phyloP scores from a whole-genome alignment of 2,329 filamentous ascomycete genomes.

The Didymella exigua region DNA sequence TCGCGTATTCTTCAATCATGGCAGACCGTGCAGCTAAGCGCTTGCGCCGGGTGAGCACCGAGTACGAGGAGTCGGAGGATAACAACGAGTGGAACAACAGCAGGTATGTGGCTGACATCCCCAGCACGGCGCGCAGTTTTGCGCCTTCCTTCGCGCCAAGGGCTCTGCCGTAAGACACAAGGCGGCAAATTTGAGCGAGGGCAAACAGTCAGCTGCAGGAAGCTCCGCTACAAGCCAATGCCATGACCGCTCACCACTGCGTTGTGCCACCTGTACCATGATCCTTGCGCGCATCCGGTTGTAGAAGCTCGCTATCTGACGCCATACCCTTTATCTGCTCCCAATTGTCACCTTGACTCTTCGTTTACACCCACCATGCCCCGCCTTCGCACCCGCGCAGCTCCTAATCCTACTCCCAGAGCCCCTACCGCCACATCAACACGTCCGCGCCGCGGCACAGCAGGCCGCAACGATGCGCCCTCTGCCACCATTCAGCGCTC shows the following conservation, averaged over 20 bases:
- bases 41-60: conserved; percentile 49
- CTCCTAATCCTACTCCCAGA: conserved; percentile 42
- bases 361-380: conserved; percentile 36
- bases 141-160: conserved; percentile 28
- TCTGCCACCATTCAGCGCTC: conserved; percentile 47
- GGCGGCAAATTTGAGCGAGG: conserved; percentile 6
- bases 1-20: conserved; percentile 23
- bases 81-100: conserved; percentile 30
- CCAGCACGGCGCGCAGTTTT: conserved; percentile 22
- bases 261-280: conserved; percentile 26
- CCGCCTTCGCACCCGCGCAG: conserved; percentile 46
- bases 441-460: conserved; percentile 45
- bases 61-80: conserved; percentile 45
- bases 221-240: conserved; percentile 15
- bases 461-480: conserved; percentile 37
- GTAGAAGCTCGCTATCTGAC: conserved; percentile 21
- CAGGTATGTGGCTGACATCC: conserved; percentile 42
- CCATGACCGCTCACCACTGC: conserved; percentile 27
- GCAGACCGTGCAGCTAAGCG: conserved; percentile 46
- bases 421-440: conserved; percentile 46
- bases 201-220: conserved; percentile 16
- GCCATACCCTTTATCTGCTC: conserved; percentile 16
- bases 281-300: conserved; percentile 24
- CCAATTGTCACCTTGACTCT: not conserved
- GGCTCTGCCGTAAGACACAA: conserved; percentile 25